These are phyloP conservation scores for Pyrenophora graminea DNA, from an alignment of 2,329 filamentous ascomycete species.

Conservation along the genomic window DNA sequence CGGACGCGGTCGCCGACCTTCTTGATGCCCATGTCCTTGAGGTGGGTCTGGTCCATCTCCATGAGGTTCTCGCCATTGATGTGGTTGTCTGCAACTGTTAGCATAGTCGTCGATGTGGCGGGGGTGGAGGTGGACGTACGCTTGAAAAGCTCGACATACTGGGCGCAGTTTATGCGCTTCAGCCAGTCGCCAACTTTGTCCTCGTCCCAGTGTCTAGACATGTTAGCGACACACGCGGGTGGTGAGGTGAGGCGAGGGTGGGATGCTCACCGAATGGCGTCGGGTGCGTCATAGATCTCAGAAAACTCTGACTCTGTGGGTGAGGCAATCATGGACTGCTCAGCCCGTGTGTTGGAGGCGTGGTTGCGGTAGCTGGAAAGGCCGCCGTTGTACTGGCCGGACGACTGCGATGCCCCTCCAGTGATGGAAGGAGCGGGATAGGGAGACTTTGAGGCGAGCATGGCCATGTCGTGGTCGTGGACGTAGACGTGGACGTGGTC, in stretches of 20 bases:
- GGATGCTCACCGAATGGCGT: constrained; percentile 54
- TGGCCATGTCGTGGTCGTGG: constrained; percentile 62
- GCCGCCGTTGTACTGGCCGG: constrained; percentile 42
- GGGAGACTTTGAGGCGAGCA: constrained; percentile 75
- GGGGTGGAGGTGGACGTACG: constrained; percentile 43
- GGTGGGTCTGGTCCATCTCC: constrained; percentile 93
- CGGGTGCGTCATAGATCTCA: constrained; percentile 71
- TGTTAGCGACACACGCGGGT: constrained; percentile 18
- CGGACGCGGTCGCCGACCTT: constrained; percentile 96
- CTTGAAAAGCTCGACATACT: constrained; percentile 90
- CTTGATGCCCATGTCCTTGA: constrained; percentile 98
- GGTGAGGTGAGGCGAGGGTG: neutral
- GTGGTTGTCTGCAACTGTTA: constrained; percentile 68
- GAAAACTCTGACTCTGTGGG: constrained; percentile 94
- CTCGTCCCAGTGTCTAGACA: constrained; percentile 74
- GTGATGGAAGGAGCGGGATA: constrained; percentile 62
- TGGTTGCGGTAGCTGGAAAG: constrained; percentile 44
- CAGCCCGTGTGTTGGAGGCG: constrained; percentile 36
- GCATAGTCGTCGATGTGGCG: neutral
- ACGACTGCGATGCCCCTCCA: constrained; percentile 35
- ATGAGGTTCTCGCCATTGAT: constrained; percentile 97
- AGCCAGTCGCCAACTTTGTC: constrained; percentile 90
- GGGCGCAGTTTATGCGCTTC: constrained; percentile 84
- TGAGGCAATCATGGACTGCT: constrained; percentile 68
- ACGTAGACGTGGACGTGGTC: constrained; percentile 2